Evolutionary conservation across 2,329 filamentous ascomycete genomes (phyloP).

Genomic region (Trichoderma atroviride): DNA sequence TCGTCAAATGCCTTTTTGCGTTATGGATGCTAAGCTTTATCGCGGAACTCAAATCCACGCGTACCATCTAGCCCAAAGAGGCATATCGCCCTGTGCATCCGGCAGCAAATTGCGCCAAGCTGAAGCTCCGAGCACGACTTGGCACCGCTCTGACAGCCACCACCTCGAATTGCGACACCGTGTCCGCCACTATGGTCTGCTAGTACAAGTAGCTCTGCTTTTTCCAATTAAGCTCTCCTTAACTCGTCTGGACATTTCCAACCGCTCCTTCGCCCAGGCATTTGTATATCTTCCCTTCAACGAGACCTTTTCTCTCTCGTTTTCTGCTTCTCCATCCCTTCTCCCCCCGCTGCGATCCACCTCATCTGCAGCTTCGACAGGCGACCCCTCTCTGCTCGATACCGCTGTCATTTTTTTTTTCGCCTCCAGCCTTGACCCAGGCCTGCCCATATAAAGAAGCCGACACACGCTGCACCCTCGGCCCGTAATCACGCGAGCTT

Average conservation of each 20-base stretch:
- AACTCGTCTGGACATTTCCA: conserved; percentile 25
- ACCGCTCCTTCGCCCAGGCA: conserved; percentile 35
- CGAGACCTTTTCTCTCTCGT: background rate
- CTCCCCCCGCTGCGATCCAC: background rate
- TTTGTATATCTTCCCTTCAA: conserved; percentile 11
- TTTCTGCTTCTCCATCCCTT: background rate
- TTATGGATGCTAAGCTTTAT: background rate
- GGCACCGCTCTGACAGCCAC: background rate
- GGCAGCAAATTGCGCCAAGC: background rate
- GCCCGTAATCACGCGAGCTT: conserved; percentile 23
- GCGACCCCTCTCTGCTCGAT: conserved; percentile 9
- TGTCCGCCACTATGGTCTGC: conserved; percentile 23
- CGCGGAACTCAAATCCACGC: background rate
- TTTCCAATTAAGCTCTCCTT: conserved; percentile 26
- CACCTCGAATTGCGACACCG: conserved; percentile 22
- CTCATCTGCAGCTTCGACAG: background rate
- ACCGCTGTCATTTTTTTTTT: background rate
- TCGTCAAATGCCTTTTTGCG: background rate
- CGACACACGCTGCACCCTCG: background rate
- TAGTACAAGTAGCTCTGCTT: conserved; percentile 4
- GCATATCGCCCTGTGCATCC: background rate
- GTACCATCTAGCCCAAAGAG: background rate
- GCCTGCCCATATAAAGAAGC: background rate
- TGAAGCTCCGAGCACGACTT: conserved; percentile 1
- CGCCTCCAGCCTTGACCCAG: background rate